These are phyloP conservation scores for Aphanocladium album DNA, from an alignment of 2,329 filamentous ascomycete genomes.

Conservation along the genomic window DNA sequence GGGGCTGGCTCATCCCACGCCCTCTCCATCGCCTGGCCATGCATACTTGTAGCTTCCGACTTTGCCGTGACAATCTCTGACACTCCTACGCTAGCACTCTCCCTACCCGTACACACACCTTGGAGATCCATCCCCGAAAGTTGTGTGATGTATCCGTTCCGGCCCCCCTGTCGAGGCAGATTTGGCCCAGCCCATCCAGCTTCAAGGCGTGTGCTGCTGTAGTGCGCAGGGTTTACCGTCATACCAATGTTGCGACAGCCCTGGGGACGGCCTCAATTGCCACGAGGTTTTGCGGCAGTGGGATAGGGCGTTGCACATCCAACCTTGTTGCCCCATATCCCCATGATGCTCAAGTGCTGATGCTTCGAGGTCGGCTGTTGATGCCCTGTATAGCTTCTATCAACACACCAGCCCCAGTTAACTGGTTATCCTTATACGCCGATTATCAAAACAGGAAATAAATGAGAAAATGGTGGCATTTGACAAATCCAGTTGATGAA, in stretches of 20 bases:
- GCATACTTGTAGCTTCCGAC: neutral
- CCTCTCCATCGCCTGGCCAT: neutral
- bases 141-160: neutral
- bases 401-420: neutral
- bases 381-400: neutral
- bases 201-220: neutral
- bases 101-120: neutral
- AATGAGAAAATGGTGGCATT: neutral
- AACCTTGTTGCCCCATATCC: neutral
- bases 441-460: neutral
- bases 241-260: neutral
- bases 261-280: neutral
- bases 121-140: neutral
- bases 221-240: neutral
- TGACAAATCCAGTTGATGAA: neutral
- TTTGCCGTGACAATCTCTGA: neutral
- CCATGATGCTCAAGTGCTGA: slow-evolving; percentile 2
- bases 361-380: neutral
- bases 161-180: slow-evolving; percentile 11
- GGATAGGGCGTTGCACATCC: neutral
- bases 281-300: neutral
- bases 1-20: neutral
- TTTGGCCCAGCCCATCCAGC: neutral
- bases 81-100: neutral
- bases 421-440: neutral